Percentiles rank a stretch among this genome's conserved stretches.
These are phyloP conservation scores for Fusarium vanettenii DNA, from an alignment of 2,329 filamentous ascomycete species.

Conservation along the genomic window DNA sequence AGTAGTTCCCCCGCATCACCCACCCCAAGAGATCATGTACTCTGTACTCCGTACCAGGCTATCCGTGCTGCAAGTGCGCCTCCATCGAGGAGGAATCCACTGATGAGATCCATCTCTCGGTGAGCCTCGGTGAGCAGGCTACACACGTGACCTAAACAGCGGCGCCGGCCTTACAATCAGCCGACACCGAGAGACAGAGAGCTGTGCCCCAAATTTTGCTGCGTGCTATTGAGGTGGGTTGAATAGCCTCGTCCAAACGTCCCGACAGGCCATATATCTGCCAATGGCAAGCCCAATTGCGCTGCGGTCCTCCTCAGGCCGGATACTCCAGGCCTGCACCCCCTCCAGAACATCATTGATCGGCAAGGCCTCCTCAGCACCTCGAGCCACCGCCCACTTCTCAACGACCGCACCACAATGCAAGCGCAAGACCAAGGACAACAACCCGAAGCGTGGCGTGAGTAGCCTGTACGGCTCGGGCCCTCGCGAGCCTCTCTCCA, in stretches of 20 bases:
- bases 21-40: slow-evolving; percentile 39
- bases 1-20: slow-evolving; percentile 43
- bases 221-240: slow-evolving; percentile 17
- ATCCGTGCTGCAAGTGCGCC: slow-evolving; percentile 46
- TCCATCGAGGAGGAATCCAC: slow-evolving; percentile 35
- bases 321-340: slow-evolving; percentile 34
- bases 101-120: slow-evolving; percentile 37
- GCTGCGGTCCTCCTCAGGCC: slow-evolving; percentile 44
- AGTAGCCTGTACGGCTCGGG: slow-evolving; percentile 85
- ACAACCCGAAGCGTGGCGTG: slow-evolving; percentile 83
- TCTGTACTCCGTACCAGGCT: slow-evolving; percentile 39
- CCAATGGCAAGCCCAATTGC: slow-evolving; percentile 47
- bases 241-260: slow-evolving; percentile 33
- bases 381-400: slow-evolving; percentile 51
- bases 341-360: slow-evolving; percentile 12
- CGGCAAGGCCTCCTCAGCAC: slow-evolving; percentile 15
- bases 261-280: slow-evolving; percentile 28
- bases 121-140: slow-evolving; percentile 20
- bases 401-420: slow-evolving; percentile 66
- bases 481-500: slow-evolving; percentile 77
- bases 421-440: slow-evolving; percentile 71
- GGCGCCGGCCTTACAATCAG: slow-evolving; percentile 21
- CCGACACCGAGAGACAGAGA: slow-evolving; percentile 22
- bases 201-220: slow-evolving; percentile 37
- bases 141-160: slow-evolving; percentile 6